Base-by-base conservation (phyloP, 768 basidiomycete genomes). In the Hericium coralloides region DNA sequence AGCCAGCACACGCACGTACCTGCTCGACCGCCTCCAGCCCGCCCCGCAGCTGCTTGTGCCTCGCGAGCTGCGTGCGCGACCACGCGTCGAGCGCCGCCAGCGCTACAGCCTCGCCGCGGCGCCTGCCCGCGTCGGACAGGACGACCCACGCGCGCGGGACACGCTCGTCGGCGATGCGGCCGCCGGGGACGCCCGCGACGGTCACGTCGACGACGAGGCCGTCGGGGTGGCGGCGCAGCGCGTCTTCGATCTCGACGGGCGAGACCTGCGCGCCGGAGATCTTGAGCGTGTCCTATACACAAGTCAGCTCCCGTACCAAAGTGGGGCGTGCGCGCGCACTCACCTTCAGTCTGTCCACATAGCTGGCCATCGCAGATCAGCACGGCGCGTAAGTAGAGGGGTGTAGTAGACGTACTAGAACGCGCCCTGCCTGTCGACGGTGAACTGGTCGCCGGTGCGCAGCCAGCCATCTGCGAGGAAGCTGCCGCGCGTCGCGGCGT, bases 61-160 rank as follows among this genome's bases (percentile, higher is more conserved):
- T 82, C 71, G 86, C 88, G 55, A 91, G 68, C 58, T 79, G 77
- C 68, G 78, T 73, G 59, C 77, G 73, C 38, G 79, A 73, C 88
- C 88, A 92, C 12, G 59, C 68, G 20, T 87, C 78, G 3, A 92
- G 70, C 54, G 71, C 75, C 52, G 70, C 68, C 3, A 78, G 64
- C 6, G 76, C 78, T 43, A 65, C 64, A 6, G 61, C 56, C 31
- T 59, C 63, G 67, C 85, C 84, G 5, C 75, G 63, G 48, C 70
- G 72, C 64, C 75, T 77, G 6, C 90, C 89, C 1, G 65, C 64
- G 0, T 70, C 59, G 55, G 82, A 86, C 8, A 92, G 70, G 0
- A 90, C 85, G 47, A 92, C 65, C 89, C 89, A 92, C 2, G 90
- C 90, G 2, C 84, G 79, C 0, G 89, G 89, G 1, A 85, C 76